A percentile compares a stretch with the other conserved stretches of the same genome.
Evolutionary conservation across 768 basidiomycete species (phyloP).

Genomic region (Asterophora lycoperdoides): DNA sequence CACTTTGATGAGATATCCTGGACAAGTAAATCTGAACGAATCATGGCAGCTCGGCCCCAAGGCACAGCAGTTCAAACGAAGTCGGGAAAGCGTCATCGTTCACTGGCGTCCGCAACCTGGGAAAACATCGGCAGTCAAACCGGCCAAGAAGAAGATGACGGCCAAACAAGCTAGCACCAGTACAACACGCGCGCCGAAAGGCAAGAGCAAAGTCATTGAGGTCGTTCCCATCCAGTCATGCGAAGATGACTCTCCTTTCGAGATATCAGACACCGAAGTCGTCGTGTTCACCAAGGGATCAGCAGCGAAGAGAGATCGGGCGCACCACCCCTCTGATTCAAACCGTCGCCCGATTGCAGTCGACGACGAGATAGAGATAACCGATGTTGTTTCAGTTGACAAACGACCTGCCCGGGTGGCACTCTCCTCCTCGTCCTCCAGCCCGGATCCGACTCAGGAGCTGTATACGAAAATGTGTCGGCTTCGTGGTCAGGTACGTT

Average conservation of each 20-base stretch:
- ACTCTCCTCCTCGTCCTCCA: neutral
- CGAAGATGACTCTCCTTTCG: conserved; percentile 22
- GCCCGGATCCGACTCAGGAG: conserved; percentile 13
- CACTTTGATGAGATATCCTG: neutral
- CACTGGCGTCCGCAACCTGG: conserved; percentile 30
- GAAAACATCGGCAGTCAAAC: conserved; percentile 19
- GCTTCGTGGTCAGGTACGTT: conserved; percentile 23
- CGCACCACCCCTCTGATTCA: neutral
- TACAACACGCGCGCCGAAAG: conserved; percentile 21
- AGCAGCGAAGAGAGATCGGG: neutral
- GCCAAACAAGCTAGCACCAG: conserved; percentile 14
- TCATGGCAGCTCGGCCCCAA: conserved; percentile 29
- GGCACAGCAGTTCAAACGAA: conserved; percentile 26
- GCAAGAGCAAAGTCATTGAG: conserved; percentile 22
- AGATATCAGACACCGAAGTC: conserved; percentile 22
- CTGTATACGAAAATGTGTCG: conserved; percentile 24
- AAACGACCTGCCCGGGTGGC: neutral
- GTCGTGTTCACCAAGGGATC: conserved; percentile 11
- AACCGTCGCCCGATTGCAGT: neutral
- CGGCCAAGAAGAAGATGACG: conserved; percentile 14
- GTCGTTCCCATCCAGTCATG: conserved; percentile 34
- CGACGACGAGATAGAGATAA: conserved; percentile 1
- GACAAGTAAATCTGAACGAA: neutral
- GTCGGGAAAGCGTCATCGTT: conserved; percentile 23
- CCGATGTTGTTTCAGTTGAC: neutral